Evolutionary conservation across 1,284 basidiomycete genomes (phyloP).

Genomic region (Sporisorium graminicola): DNA sequence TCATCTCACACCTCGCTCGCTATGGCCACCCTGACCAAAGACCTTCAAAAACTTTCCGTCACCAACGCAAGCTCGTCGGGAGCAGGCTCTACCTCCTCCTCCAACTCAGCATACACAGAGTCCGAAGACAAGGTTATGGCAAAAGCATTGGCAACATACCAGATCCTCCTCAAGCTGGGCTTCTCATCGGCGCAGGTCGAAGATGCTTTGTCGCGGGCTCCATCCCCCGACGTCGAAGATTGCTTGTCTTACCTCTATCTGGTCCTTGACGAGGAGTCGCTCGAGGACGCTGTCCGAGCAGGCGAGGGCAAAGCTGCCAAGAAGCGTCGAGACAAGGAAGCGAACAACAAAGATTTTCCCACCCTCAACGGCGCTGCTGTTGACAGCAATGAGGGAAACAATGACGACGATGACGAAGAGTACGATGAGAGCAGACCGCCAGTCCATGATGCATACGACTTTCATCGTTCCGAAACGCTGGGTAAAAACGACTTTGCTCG

Average conservation of each 20-base stretch:
- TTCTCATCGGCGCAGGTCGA: slow-evolving; percentile 80
- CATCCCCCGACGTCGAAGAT: slow-evolving; percentile 83
- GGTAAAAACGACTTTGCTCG: slow-evolving; percentile 40
- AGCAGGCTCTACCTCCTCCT: slow-evolving; percentile 15
- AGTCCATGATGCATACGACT: slow-evolving; percentile 49
- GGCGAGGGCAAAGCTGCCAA: slow-evolving; percentile 68
- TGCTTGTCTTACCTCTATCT: slow-evolving; percentile 75
- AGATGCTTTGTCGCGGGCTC: slow-evolving; percentile 77
- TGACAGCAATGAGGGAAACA: slow-evolving; percentile 24
- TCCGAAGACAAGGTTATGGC: slow-evolving; percentile 75
- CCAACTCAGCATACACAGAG: slow-evolving; percentile 32
- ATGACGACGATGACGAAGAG: slow-evolving; percentile 34
- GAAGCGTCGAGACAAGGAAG: slow-evolving; percentile 45
- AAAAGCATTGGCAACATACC: slow-evolving; percentile 83
- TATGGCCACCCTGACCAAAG: slow-evolving; percentile 45
- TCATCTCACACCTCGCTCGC: slow-evolving; percentile 40
- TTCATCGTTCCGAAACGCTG: slow-evolving; percentile 38
- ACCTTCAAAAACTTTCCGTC: slow-evolving; percentile 43
- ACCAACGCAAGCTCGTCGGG: slow-evolving; percentile 7
- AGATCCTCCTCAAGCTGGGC: slow-evolving; percentile 84
- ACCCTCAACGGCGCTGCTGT: slow-evolving; percentile 26
- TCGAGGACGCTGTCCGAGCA: slow-evolving; percentile 74
- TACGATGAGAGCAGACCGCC: slow-evolving; percentile 62
- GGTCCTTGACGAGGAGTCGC: slow-evolving; percentile 73
- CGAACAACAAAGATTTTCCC: slow-evolving; percentile 23